phyloP scores from a whole-genome alignment of 2,329 filamentous ascomycete species.

The Trichoderma endophyticum region DNA sequence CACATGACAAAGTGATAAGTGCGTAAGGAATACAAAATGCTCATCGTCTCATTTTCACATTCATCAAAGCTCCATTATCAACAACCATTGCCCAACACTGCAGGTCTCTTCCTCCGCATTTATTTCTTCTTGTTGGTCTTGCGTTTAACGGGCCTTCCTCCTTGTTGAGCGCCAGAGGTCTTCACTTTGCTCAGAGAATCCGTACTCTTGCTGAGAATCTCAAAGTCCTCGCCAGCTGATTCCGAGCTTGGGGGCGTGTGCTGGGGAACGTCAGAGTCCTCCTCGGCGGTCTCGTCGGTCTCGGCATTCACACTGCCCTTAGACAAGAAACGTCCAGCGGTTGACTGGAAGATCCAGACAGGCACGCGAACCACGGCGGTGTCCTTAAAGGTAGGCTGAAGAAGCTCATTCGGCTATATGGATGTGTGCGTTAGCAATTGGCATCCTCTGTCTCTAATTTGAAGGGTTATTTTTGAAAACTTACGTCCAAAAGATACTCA shows the following conservation, averaged over 20 bases:
- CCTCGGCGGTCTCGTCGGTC: constrained; percentile 41
- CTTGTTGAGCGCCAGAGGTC: constrained; percentile 46
- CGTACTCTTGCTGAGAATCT: constrained; percentile 60
- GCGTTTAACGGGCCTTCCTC: constrained; percentile 41
- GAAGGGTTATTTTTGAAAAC: constrained; percentile 34
- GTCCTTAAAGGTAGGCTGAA: constrained; percentile 71
- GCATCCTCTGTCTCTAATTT: not conserved
- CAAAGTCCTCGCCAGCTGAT: constrained; percentile 59
- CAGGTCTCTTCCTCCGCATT: not conserved
- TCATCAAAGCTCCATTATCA: not conserved
- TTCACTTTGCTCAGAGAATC: constrained; percentile 53
- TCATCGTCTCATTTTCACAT: constrained; percentile 5
- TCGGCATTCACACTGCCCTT: constrained; percentile 35
- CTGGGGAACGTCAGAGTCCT: constrained; percentile 47
- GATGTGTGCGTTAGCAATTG: constrained; percentile 14
- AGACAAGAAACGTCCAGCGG: constrained; percentile 49
- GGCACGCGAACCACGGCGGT: constrained; percentile 81
- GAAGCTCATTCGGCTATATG: constrained; percentile 71
- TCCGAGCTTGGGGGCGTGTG: constrained; percentile 54
- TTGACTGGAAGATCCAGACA: constrained; percentile 63
- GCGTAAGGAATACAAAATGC: not conserved
- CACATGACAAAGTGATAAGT: not conserved
- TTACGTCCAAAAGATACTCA: constrained; percentile 84
- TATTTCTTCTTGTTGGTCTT: constrained; percentile 19
- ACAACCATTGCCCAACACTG: not conserved